Base-by-base conservation (phyloP, 2,329 filamentous ascomycete species). In the Penicillium sp. region DNA sequence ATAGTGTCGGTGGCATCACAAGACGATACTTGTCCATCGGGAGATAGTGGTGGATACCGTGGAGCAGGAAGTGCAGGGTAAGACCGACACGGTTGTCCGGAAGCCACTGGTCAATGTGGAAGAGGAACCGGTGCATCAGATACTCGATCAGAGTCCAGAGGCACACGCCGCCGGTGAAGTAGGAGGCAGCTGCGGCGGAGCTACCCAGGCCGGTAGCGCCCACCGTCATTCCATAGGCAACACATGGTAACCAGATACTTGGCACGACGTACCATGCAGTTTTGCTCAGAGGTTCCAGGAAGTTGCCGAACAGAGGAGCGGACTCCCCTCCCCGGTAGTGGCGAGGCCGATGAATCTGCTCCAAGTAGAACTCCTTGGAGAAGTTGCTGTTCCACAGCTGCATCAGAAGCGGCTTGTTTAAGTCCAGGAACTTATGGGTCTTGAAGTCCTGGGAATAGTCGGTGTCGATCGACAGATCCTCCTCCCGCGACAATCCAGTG, bases 1-100 rank as follows among this genome's bases (percentile, higher is more conserved):
- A 97, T 4, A 99, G 81, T 0, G 90, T 85, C 0, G 94, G 94
- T 1, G 94, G 94, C 94, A 99, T 97, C 62, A 99, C 94, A 10
- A 99, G 87, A 58, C 94, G 88, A 68, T 96, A 93, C 71, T 88
- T 93, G 78, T 99, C 94, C 94, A 99, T 97, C n/a, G 94, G 94
- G 5, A 99, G 84, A 76, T 97, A 99, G 76, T 99, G 94, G 72
- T 99, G 94, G 61, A 99, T 90, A 61, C 94, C 94, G 68, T 99
- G 94, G 26, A 99, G 89, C 39, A 97, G 78, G 78, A 99, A 99
- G 74, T 99, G 94, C 20, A 88, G 66, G 0, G 91, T 96, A 57
- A 99, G 80, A 61, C 84, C 88, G n/a, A 90, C 87, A 53, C 91
- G 84, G 73, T 97, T 96, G 72, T 99, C 90, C 0, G 94, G 94